Evolutionary conservation across 2,329 filamentous ascomycete genomes (phyloP), one percentile per base, ranked within the genome.

Genomic region (Apiospora kogelbergensis): DNA sequence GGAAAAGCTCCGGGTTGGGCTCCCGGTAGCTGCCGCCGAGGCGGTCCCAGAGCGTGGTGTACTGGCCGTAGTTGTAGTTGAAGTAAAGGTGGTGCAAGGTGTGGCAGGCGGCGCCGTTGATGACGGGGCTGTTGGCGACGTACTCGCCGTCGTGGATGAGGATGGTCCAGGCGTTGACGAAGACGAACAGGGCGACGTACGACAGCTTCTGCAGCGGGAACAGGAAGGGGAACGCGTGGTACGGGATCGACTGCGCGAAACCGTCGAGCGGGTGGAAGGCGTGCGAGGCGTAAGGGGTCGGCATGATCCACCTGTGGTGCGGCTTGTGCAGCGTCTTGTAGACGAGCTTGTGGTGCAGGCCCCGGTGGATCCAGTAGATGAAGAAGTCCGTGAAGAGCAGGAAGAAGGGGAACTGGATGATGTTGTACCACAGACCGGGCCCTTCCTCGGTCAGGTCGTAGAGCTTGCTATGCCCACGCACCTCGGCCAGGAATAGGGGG

Each of bases 231-330:
- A 95, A 98, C 73, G 97, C 75, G 83, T 98, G 95, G 84, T 98
- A 98, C 0, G 95, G 95, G 63, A 97, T 79, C 70, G 92, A 93
- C 84, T 98, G 95, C 13, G 90, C 87, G 82, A 91, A 98, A 77
- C 95, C 95, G 78, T 98, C 95, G 67, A 98, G 80, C 0, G 95
- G 95, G 84, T 98, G 94, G 88, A 98, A 98, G 69, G 95, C 95
- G 78, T 97, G 93, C 74, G 91, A 94, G 53, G 95, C 95, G 80
- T 89, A 98, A 0, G 95, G 95, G 3, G 94, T 97, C 3, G 95
- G 95, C 93, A 98, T 97, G 82, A 98, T 60, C 95, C 95, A 98
- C 85, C 97, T 98, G 90, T 98, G 95, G 82, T 98, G 95, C 73
- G 94, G 91, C 89, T 98, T 98, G 88, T 98, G 95, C 65, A 98